Evolutionary conservation across 768 basidiomycete species (phyloP), one percentile per base, ranked within the genome.

Genomic region (Russula griseocarnosa): DNA sequence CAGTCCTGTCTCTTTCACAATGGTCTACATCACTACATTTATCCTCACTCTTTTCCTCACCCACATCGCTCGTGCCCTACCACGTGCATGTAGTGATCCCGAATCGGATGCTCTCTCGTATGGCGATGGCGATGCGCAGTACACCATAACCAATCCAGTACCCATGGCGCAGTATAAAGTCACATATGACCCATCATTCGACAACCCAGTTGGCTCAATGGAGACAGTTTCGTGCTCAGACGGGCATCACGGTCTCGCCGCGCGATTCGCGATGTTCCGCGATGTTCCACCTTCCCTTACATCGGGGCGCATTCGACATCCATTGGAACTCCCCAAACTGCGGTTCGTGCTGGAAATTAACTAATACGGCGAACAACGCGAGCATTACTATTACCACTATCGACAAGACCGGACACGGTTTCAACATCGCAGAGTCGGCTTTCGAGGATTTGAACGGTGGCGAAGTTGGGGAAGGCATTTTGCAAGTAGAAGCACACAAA

Each of bases 311-410:
- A 1, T 74, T 76, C 20, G 82, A 78, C 44, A 74, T 87, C 61
- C 71, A 70, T 7, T 86, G 74, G 73, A 77, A 82, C 71, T 86
- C 83, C 1, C 63, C 71, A 1, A 74, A 76, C 52, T 88, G 86
- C 67, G 84, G 84, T 3, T 78, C 79, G 30, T 87, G 86, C 73
- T 88, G 84, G 84, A 59, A 78, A 63, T 70, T 87, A 66, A 79
- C 80, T 7, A 86, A 79, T 72, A 76, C 76, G 3, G 76, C 76
- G 3, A 67, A 59, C 1, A 69, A 68, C 28, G 77, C 62, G 60
- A 79, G 70, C 57, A 76, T 86, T 71, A 78, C 76, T 46, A 70
- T 86, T 16, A 72, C 81, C 3, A 85, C 81, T 1, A 75, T 88
- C 26, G 84, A 87, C 68, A 74, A 77, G 46, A 76, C 82, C 8